Evolutionary conservation across 805 yeast species (phyloP).

Genomic region (Lachancea kluyveri): DNA sequence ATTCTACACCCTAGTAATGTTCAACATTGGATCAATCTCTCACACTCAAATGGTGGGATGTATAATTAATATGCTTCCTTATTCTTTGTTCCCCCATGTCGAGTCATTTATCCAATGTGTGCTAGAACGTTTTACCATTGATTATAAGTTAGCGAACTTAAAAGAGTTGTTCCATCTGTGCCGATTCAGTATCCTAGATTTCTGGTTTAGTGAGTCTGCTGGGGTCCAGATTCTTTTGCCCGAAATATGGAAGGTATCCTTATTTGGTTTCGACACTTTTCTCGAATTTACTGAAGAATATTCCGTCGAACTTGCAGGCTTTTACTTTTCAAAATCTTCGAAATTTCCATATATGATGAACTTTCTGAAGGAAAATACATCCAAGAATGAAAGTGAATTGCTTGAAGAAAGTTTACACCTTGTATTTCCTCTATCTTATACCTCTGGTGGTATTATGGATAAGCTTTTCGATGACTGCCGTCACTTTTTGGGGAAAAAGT

Average conservation of each 20-base stretch:
- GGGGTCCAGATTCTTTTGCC: constrained; percentile 1
- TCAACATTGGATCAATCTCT: constrained; percentile 14
- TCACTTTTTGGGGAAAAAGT: constrained; percentile 10
- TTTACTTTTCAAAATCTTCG: constrained; percentile 14
- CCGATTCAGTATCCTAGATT: constrained; percentile 18
- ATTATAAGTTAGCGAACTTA: constrained; percentile 1
- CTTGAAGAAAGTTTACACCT: constrained; percentile 12
- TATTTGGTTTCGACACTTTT: constrained; percentile 17
- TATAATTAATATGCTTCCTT: constrained; percentile 12
- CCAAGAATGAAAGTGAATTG: constrained; percentile 9
- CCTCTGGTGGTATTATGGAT: constrained; percentile 10
- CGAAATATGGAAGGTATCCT: constrained; percentile 13
- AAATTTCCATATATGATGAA: constrained; percentile 9
- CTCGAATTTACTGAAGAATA: constrained; percentile 13
- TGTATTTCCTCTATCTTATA: constrained; percentile 16
- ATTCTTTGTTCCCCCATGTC: constrained; percentile 12
- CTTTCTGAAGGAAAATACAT: constrained; percentile 5
- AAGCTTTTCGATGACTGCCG: constrained; percentile 9
- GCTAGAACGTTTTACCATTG: constrained; percentile 7
- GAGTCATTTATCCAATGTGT: constrained; percentile 14
- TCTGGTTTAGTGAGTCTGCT: constrained; percentile 12
- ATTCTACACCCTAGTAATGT: constrained; percentile 17
- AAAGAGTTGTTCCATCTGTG: constrained; percentile 18
- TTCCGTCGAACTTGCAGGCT: constrained; percentile 15
- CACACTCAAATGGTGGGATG: constrained; percentile 18